Percentiles rank a stretch among this genome's conserved stretches.
Evolutionary conservation across 2,329 filamentous ascomycete genomes (phyloP).

Genomic region (Epichloe sibirici): DNA sequence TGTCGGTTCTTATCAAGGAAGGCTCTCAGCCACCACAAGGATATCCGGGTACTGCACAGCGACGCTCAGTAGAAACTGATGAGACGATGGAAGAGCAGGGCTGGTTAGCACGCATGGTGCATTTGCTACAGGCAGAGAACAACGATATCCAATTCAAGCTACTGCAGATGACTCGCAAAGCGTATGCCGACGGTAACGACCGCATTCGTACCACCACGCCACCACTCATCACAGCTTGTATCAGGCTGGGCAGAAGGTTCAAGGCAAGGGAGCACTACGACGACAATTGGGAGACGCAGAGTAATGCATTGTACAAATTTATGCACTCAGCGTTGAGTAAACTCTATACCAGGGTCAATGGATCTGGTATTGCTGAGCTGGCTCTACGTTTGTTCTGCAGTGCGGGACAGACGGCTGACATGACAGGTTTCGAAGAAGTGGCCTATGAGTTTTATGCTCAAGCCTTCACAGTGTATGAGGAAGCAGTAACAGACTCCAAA

Average conservation of each 20-base stretch:
- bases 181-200: slow-evolving; percentile 85
- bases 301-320: slow-evolving; percentile 83
- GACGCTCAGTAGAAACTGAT: slow-evolving; percentile 73
- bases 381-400: slow-evolving; percentile 81
- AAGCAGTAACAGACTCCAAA: slow-evolving; percentile 87
- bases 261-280: slow-evolving; percentile 81
- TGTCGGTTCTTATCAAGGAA: slow-evolving; percentile 88
- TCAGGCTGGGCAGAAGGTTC: slow-evolving; percentile 79
- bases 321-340: slow-evolving; percentile 80
- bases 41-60: slow-evolving; percentile 70
- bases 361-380: slow-evolving; percentile 69
- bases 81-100: slow-evolving; percentile 98
- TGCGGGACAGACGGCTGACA: slow-evolving; percentile 85
- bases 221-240: slow-evolving; percentile 75
- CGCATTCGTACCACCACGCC: slow-evolving; percentile 93
- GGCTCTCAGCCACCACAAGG: slow-evolving; percentile 73
- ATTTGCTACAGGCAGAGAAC: slow-evolving; percentile 69
- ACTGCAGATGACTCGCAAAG: slow-evolving; percentile 75
- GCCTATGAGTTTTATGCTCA: slow-evolving; percentile 98
- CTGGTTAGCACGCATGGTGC: slow-evolving; percentile 85
- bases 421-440: slow-evolving; percentile 86
- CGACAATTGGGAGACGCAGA: slow-evolving; percentile 50
- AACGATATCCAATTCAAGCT: slow-evolving; percentile 94
- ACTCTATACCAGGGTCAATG: slow-evolving; percentile 74
- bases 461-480: slow-evolving; percentile 95